Percentiles rank a stretch among this genome's conserved stretches.
These are phyloP conservation scores for Carex myosuroides DNA, from an alignment of 176 grass and related monocot genomes.

Conservation along the genomic window DNA sequence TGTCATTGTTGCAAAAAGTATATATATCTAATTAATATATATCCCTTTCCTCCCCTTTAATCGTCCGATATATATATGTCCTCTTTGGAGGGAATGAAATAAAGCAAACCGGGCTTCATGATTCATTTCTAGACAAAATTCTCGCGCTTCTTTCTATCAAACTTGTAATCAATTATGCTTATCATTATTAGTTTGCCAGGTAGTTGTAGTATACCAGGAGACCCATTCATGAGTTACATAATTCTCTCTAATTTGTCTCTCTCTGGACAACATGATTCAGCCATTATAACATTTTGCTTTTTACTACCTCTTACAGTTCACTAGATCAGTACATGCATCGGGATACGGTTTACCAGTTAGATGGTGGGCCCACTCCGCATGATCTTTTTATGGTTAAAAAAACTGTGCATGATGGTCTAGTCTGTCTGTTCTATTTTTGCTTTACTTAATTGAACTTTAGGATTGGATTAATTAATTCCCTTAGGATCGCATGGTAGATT, in stretches of 20 bases:
- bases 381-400: slow-evolving; percentile 8
- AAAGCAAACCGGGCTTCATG: background rate
- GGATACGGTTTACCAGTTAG: slow-evolving; percentile 27
- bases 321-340: slow-evolving; percentile 12
- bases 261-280: slow-evolving; percentile 39
- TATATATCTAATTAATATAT: background rate
- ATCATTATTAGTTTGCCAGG: slow-evolving; percentile 9
- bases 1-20: background rate
- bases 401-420: slow-evolving; percentile 14
- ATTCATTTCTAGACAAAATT: background rate
- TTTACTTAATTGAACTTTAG: background rate
- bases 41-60: background rate
- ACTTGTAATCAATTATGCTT: background rate
- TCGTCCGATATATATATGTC: background rate
- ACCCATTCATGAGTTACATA: background rate
- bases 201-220: background rate
- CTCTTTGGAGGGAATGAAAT: background rate
- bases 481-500: slow-evolving; percentile 5
- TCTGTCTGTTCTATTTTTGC: slow-evolving; percentile 2
- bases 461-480: background rate
- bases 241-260: slow-evolving; percentile 20
- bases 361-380: slow-evolving; percentile 22
- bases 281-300: slow-evolving; percentile 33
- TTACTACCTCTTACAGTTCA: background rate
- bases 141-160: background rate